Evolutionary conservation across 228 moss, liverwort and hornwort genomes (phyloP), one percentile per base, ranked within the genome.

Genomic region (Sphagnum magellanicum): DNA sequence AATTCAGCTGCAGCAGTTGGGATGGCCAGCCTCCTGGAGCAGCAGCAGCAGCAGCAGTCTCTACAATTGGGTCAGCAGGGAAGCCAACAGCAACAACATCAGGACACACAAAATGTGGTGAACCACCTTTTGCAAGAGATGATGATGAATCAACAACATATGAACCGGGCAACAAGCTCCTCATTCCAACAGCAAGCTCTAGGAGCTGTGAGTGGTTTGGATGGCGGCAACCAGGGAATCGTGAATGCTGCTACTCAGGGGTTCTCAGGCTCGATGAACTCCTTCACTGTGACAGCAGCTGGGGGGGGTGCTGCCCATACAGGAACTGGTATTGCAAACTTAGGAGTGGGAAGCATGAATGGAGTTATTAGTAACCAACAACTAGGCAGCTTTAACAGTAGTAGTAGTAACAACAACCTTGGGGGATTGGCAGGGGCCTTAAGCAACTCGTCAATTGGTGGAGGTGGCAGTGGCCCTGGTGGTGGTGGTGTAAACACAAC

Each of bases 91-190:
- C 89, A 91, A 32, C 32, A 55, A 55, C 55, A 8, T 53, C 85
- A 63, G 55, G 74, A 78, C 70, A 87, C 85, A 13, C 87, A 94
- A 16, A 90, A 90, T 57, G 86, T 78, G 4, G 89, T 92, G 5
- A 91, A 98, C 53, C 90, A 93, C 66, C 74, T 98, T 61, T 79
- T 93, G 52, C 93, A 98, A 76, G 94, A 92, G 77, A 98, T 98
- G 98, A 93, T 98, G 90, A 90, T 91, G 74, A 93, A 83, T 74
- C 93, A 91, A 71, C 93, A 97, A 79, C 77, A 90, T 53, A 88
- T 74, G 73, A 79, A 72, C 72, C 52, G 65, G 55, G 55, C 55
- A 55, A 55, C 55, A 55, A 12, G 55, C 55, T 55, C 12, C 3
- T 32, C 68, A 49, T 76, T 71, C 63, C 82, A 81, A 16, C 90